A percentile compares a stretch with the other conserved stretches of the same genome.
Conservation (phyloP, 2,329 filamentous ascomycete genomes). For the Cladosporium colombiae region DNA sequence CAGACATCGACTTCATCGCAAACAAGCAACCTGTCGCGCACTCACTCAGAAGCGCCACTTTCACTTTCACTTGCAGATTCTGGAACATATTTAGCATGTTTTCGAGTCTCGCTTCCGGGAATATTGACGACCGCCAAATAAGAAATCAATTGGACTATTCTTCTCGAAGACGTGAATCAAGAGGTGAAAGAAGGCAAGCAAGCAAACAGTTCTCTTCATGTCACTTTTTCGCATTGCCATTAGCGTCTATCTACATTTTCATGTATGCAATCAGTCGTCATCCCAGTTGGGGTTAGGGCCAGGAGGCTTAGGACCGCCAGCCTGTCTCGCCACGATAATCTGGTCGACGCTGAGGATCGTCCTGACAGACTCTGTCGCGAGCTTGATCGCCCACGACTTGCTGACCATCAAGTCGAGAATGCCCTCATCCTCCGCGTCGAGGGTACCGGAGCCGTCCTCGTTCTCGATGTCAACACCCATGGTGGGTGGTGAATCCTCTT, state of each 20-base stretch:
- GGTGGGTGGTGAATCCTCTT: constrained; percentile 79
- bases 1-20: background rate
- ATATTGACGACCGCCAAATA: too few relatives aligned
- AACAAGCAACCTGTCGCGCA: too few relatives aligned
- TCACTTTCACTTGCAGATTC: too few relatives aligned
- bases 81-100: background rate
- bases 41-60: too few relatives aligned
- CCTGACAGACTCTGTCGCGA: constrained; percentile 90
- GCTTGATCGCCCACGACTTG: constrained; percentile 96
- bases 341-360: constrained; percentile 96
- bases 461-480: constrained; percentile 96
- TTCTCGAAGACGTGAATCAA: background rate
- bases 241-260: constrained; percentile 17
- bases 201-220: constrained; percentile 1
- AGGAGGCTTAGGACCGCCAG: constrained; percentile 94
- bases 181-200: background rate
- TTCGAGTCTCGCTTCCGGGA: background rate
- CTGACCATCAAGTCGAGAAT: constrained; percentile 89
- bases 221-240: constrained; percentile 17
- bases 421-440: constrained; percentile 83
- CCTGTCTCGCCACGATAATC: constrained; percentile 97
- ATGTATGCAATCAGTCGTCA: constrained; percentile 50
- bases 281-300: constrained; percentile 84
- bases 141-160: background rate
- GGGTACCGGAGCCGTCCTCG: constrained; percentile 73